phyloP scores from a whole-genome alignment of 805 yeast species.

The Candida railenensis region DNA sequence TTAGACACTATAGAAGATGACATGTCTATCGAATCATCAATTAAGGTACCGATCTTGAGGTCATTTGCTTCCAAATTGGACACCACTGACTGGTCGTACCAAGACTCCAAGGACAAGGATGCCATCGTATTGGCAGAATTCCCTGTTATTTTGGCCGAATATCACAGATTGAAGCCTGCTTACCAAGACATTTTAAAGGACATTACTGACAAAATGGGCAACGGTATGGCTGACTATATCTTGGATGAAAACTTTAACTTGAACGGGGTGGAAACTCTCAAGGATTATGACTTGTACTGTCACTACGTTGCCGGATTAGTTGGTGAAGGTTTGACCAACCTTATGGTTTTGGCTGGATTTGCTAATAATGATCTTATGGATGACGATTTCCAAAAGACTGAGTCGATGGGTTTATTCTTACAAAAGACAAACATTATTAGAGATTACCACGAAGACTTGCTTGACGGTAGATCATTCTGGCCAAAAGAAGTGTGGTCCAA shows the following conservation, averaged over 20 bases:
- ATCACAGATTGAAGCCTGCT: slow-evolving; percentile 65
- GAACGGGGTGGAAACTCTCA: slow-evolving; percentile 73
- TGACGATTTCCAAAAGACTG: slow-evolving; percentile 57
- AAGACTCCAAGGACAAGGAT: slow-evolving; percentile 76
- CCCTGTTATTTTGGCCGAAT: slow-evolving; percentile 65
- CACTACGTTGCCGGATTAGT: slow-evolving; percentile 97
- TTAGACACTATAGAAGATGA: slow-evolving; percentile 96
- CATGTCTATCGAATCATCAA: slow-evolving; percentile 71
- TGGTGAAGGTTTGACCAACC: slow-evolving; percentile 89
- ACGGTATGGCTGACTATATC: slow-evolving; percentile 96
- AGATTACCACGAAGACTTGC: slow-evolving; percentile 89
- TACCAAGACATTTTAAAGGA: slow-evolving; percentile 79
- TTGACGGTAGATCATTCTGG: slow-evolving; percentile 93
- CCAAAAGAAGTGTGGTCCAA: slow-evolving; percentile 92
- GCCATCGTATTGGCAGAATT: slow-evolving; percentile 79
- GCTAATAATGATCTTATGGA: slow-evolving; percentile 50
- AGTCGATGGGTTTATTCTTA: slow-evolving; percentile 91
- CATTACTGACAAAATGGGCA: slow-evolving; percentile 85
- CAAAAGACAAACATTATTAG: slow-evolving; percentile 96
- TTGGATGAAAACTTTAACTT: slow-evolving; percentile 72
- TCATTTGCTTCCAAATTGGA: slow-evolving; percentile 63
- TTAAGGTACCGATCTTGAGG: slow-evolving; percentile 75
- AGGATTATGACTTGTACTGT: slow-evolving; percentile 89
- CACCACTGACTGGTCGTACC: slow-evolving; percentile 76
- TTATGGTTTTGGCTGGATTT: slow-evolving; percentile 74